Base-by-base conservation (phyloP, 208 protist genomes). In the Tritrichomonas musculus region DNA sequence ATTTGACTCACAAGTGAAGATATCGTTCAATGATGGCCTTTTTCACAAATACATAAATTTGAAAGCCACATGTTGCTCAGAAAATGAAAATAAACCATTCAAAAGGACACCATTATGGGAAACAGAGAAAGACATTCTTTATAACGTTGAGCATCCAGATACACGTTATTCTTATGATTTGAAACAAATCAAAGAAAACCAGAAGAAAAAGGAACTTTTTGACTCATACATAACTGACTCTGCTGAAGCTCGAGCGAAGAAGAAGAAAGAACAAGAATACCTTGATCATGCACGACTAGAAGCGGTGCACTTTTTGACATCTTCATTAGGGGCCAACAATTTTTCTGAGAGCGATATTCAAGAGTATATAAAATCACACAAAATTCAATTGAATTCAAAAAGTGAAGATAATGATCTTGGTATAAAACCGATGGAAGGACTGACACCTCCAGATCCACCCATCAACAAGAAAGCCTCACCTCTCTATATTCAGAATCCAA, bases 171-270 rank as follows among this genome's bases (percentile, higher is more conserved):
- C 41, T 1, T 50, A 53, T n/a, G 77, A 39, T 39, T 20, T 53
- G 0, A 39, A 57, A 57, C n/a, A 88, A 57, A n/a, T 88, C 0
- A 88, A 88, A 2, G 47, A 88, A 39, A 88, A 88, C 20, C 9
- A 39, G 4, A 33, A 39, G 47, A 88, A 88, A 57, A 5, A n/a
- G 57, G 47, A 88, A 57, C 0, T 39, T 39, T 88, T 88, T 50
- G 77, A 88, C 22, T 14, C 33, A 57, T 88, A 88, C 44, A 88
- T 88, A 0, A 88, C 77, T 39, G 77, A 88, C 57, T 88, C 77
- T 53, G 77, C 77, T 20, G 77, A 53, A 39, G 41, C 53, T 22
- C 8, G 77, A 47, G 20, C 25, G 41, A 33, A 88, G 57, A n/a
- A 39, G 33, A 39, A 20, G 41, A 53, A 33, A 11, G 33, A 88